These are phyloP conservation scores for Penicillium expansum DNA, from an alignment of 2,329 filamentous ascomycete genomes.

Conservation along the genomic window DNA sequence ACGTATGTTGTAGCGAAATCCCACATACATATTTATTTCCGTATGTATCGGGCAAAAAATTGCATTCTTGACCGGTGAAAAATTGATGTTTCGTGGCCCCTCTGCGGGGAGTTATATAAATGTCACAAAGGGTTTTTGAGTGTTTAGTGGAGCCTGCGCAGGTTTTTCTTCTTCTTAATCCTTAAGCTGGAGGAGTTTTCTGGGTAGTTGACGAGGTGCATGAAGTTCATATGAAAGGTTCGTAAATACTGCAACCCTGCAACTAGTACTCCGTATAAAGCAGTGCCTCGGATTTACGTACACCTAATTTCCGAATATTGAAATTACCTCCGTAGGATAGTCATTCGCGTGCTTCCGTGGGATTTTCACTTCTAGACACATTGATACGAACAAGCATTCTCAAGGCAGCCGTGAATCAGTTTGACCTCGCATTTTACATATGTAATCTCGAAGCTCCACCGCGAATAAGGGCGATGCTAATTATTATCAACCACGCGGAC, in stretches of 20 bases:
- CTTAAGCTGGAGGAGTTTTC: conserved; percentile 19
- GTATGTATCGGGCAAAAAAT: conserved; percentile 4
- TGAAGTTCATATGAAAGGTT: conserved; percentile 13
- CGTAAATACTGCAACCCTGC: background rate
- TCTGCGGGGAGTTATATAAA: conserved; percentile 22
- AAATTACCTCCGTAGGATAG: background rate
- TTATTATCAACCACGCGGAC: conserved; percentile 21
- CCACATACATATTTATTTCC: background rate
- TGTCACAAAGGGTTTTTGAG: conserved; percentile 20
- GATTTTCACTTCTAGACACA: background rate
- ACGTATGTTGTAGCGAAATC: background rate
- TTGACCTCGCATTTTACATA: background rate
- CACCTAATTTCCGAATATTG: background rate
- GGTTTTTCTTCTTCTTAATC: conserved; percentile 12
- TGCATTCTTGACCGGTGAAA: conserved; percentile 19
- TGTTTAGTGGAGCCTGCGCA: conserved; percentile 12
- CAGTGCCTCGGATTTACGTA: background rate
- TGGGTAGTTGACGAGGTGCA: conserved; percentile 25
- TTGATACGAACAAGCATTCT: too few species aligned
- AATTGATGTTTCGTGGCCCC: conserved; percentile 17
- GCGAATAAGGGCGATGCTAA: conserved; percentile 22
- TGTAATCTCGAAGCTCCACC: conserved; percentile 3
- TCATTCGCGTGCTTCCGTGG: background rate
- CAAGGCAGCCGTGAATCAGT: background rate
- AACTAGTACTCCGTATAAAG: background rate